A percentile compares a stretch with the other conserved stretches of the same genome.
Evolutionary conservation across 164 flowering plant genomes (phyloP).

Genomic region (Vitis amurensis): DNA sequence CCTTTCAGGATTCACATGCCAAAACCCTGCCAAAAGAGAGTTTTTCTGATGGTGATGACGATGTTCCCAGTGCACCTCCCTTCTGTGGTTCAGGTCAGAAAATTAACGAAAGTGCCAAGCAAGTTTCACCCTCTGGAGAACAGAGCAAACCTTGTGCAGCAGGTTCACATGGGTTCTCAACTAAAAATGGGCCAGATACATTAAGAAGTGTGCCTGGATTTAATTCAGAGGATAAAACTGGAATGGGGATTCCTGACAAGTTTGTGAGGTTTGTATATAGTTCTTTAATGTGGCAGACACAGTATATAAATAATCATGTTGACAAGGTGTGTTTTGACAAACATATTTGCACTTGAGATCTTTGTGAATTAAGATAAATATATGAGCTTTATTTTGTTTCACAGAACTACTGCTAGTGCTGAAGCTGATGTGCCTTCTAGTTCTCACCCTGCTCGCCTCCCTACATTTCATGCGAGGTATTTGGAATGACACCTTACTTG

Average conservation of each 20-base stretch:
- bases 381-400: neutral
- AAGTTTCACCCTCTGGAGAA: constrained; percentile 22
- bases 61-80: constrained; percentile 83
- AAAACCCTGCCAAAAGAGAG: constrained; percentile 28
- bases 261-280: constrained; percentile 43
- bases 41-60: constrained; percentile 40
- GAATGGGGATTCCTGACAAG: constrained; percentile 25
- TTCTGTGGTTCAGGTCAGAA: constrained; percentile 45
- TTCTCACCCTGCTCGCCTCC: constrained; percentile 62
- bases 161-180: constrained; percentile 15
- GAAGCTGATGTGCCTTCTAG: constrained; percentile 50
- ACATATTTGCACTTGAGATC: too few species aligned
- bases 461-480: constrained; percentile 92
- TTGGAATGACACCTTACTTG: constrained; percentile 4
- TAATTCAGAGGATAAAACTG: constrained; percentile 22
- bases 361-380: neutral
- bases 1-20: constrained; percentile 29
- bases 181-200: constrained; percentile 14
- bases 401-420: constrained; percentile 44
- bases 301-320: too few species aligned
- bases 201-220: constrained; percentile 12
- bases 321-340: too few species aligned
- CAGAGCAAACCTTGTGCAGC: constrained; percentile 9
- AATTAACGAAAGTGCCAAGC: constrained; percentile 30
- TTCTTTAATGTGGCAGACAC: neutral